Evolutionary conservation across 345 rosid species (phyloP).

Genomic region (Odontarrhena argentea): DNA sequence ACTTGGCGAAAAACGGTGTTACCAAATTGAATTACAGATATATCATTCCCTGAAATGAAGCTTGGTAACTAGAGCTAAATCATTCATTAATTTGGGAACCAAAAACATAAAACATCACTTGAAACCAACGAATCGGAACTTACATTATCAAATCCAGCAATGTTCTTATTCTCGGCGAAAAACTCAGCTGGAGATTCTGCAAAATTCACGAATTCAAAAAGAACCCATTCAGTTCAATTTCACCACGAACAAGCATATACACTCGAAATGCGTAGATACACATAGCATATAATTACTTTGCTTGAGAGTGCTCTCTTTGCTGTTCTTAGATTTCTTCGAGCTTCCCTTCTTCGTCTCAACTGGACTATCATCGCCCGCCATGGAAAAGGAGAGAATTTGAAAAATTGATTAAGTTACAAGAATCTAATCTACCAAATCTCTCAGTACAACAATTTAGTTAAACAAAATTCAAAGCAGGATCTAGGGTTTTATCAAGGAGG

Average conservation of each 20-base stretch:
- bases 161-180: constrained; percentile 97
- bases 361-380: constrained; percentile 51
- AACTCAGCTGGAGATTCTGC: constrained; percentile 99
- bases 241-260: neutral
- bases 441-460: constrained; percentile 2
- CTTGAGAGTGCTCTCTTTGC: constrained; percentile 80
- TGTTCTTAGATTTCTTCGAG: constrained; percentile 56
- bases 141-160: constrained; percentile 97
- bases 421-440: constrained; percentile 20
- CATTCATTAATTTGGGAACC: neutral
- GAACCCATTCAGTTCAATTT: neutral
- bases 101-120: neutral
- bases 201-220: constrained; percentile 19
- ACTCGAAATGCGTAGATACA: neutral
- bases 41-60: neutral
- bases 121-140: constrained; percentile 36
- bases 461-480: constrained; percentile 31
- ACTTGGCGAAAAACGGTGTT: neutral
- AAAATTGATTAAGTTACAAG: neutral
- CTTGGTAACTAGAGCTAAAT: neutral
- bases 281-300: constrained; percentile 54
- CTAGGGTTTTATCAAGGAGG: constrained; percentile 35
- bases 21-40: constrained; percentile 1
- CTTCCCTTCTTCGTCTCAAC: constrained; percentile 60
- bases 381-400: constrained; percentile 34